Base-by-base conservation (phyloP, 164 flowering plant genomes). In the Santalum album region DNA sequence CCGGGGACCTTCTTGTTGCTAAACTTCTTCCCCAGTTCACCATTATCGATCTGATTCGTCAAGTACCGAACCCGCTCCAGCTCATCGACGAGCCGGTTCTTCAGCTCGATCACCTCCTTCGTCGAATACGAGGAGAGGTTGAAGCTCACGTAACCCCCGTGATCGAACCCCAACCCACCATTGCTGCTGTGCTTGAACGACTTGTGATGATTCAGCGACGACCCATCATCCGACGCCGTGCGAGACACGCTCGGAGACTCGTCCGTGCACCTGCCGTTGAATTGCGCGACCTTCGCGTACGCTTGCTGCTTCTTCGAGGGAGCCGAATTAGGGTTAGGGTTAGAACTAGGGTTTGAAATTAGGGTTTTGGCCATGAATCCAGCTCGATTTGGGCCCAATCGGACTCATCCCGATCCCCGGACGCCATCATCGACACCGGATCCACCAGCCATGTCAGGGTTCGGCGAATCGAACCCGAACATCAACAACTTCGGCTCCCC, bases 41-140 rank as follows among this genome's bases (percentile, higher is more conserved):
- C 68, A 1, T 81, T 62, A 9, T 84, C 86, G 59, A 90, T 75
- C 34, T 80, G 79, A 17, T 61, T 65, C 20, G 42, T 60, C 35
- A 87, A 49, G 21, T 36, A 56, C 14, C 89, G 75, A 50, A 87
- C 69, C 70, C 73, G 78, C 2, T 82, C 75, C 0, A 87, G 78
- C 75, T 87, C 95, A 6, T 55, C 46, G 0, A 57, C 38, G 16
- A 87, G 55, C 2, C 78, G 78, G 10, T 54, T 66, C 69, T 73
- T 77, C 1, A 87, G 80, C 51, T 79, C 81, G n/a, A 50, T 55
- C 29, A 79, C 61, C 68, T 84, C 80, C 7, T 58, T 65, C 56
- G 54, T 72, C 23, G 89, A 61, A 42, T 50, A 74, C 16, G 72
- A 29, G 0, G 68, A 65, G 53, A 87, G 20, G 45, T 78, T 68